Percentiles rank a stretch among this genome's conserved stretches.
Evolutionary conservation across 1,284 basidiomycete genomes (phyloP).

Genomic region (Boletus nobilissimus): DNA sequence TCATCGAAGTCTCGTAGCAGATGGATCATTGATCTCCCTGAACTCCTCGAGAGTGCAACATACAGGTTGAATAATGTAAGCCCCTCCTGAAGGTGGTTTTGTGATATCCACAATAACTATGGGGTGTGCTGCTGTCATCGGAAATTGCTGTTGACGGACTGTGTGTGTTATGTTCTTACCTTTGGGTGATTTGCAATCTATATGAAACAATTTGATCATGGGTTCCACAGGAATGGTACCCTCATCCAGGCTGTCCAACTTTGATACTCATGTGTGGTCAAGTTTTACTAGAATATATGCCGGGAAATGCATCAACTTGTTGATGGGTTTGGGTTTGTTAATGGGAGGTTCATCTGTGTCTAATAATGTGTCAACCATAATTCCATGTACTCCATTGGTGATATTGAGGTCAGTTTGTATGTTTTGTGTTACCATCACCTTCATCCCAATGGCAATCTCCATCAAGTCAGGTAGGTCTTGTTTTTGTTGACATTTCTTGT

Average conservation of each 20-base stretch:
- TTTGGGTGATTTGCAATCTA: not conserved
- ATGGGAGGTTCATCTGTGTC: not conserved
- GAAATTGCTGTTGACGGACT: not conserved
- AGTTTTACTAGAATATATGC: not conserved
- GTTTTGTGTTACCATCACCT: constrained; percentile 1
- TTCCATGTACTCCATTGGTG: constrained; percentile 5
- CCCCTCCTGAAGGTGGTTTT: not conserved
- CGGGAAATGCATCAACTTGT: too few species aligned
- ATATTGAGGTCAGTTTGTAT: constrained; percentile 7
- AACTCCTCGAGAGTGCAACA: not conserved
- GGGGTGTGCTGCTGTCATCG: not conserved
- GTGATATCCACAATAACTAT: not conserved
- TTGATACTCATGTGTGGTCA: too few species aligned
- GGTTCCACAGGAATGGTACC: not conserved
- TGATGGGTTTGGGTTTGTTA: too few species aligned
- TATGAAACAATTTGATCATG: too few species aligned
- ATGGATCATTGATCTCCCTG: too few species aligned
- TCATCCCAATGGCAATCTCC: not conserved
- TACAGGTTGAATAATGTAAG: not conserved
- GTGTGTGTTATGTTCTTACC: too few species aligned
- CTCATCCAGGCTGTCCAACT: not conserved
- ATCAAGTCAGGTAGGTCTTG: not conserved
- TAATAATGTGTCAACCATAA: not conserved
- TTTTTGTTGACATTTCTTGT: too few species aligned
- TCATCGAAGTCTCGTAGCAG: not conserved